Conservation (phyloP, 768 basidiomycete species). For the Psilocybe sp. region DNA sequence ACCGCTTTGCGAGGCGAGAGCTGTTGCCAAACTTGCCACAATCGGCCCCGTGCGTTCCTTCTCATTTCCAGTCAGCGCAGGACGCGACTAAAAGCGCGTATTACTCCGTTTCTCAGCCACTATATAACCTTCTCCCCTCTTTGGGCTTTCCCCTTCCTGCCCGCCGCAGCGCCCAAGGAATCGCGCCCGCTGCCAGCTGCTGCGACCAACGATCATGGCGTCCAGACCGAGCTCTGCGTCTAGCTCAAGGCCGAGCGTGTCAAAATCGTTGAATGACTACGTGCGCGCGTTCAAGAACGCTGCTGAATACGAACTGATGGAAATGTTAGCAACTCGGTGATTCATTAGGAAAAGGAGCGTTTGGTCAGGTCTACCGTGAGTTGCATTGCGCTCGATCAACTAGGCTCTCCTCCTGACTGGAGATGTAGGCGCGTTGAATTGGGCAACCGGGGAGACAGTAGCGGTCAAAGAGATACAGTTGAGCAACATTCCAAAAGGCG, state of each 20-base stretch:
- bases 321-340: slow-evolving; percentile 88
- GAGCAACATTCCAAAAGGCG: slow-evolving; percentile 88
- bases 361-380: slow-evolving; percentile 95
- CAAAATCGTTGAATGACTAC: slow-evolving; percentile 65
- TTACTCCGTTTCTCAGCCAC: slow-evolving; percentile 8
- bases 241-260: slow-evolving; percentile 34
- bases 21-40: slow-evolving; percentile 13
- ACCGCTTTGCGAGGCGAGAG: background rate
- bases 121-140: slow-evolving; percentile 6
- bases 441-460: slow-evolving; percentile 97
- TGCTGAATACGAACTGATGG: background rate
- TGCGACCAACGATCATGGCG: slow-evolving; percentile 30
- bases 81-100: slow-evolving; percentile 38
- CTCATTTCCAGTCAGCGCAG: slow-evolving; percentile 40
- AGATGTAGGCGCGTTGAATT: slow-evolving; percentile 76
- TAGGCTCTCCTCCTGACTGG: slow-evolving; percentile 7
- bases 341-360: slow-evolving; percentile 93
- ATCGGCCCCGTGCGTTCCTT: slow-evolving; percentile 22
- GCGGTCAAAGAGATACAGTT: slow-evolving; percentile 98
- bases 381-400: slow-evolving; percentile 16
- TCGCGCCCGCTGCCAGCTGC: slow-evolving; percentile 1
- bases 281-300: slow-evolving; percentile 31
- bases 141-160: background rate
- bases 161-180: slow-evolving; percentile 1
- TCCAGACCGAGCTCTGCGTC: slow-evolving; percentile 37